Evolutionary conservation across 179 eudicot genomes (phyloP), one percentile per base, ranked within the genome.

Genomic region (Spergularia azorica): DNA sequence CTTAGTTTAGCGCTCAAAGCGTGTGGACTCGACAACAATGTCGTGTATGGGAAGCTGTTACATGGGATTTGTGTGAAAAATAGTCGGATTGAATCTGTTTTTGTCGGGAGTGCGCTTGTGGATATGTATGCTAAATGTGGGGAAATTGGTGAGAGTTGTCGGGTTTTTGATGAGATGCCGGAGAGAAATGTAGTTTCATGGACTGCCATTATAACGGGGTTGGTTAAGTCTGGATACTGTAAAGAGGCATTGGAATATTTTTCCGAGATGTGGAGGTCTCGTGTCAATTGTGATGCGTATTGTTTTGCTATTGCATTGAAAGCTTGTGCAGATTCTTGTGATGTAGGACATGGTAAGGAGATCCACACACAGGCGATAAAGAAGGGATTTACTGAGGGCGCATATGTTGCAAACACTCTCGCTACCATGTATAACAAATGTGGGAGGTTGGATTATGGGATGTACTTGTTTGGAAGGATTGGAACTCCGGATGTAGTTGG

Each of bases 161-260:
- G 57, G 79, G 86, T 91, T 43, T 95, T 95, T 68, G 88, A 86
- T 71, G 92, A 91, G 82, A 91, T 95, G 96, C 96, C 96, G 4
- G 83, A 83, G 57, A 92, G 92, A 72, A 92, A 94, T 86, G 96
- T 90, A 5, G 96, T 92, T 69, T 88, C 96, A 9, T 95, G 98
- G 98, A 95, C 98, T 52, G 92, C 97, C 51, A 76, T 90, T 51
- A 95, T 95, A 75, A 86, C 95, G 5, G 98, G 98, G 63, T 81
- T 95, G 65, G 98, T 92, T 64, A 91, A 83, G 63, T 82, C 88
- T 13, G 97, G 98, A 65, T 77, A 82, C 54, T 83, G 83, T 75
- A 77, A 79, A 57, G 86, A 84, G 77, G 98, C 90, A 9, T 79
- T 95, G 77, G 52, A 69, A 74, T 91, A 88, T 86, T 95, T 95